Evolutionary conservation across 2,329 filamentous ascomycete species (phyloP).

Genomic region (Fusarium anguioides): DNA sequence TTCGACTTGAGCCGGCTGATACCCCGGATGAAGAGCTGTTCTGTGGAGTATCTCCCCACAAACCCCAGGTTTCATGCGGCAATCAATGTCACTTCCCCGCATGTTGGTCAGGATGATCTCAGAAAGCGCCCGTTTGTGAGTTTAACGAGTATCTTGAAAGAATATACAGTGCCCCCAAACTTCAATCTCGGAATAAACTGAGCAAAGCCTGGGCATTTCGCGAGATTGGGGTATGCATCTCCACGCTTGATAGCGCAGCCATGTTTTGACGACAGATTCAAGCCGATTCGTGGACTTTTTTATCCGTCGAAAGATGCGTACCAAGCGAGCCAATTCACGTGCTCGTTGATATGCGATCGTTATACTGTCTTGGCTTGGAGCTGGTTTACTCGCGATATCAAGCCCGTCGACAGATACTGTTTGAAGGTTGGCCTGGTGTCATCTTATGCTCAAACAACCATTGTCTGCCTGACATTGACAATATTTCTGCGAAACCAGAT

Average conservation of each 20-base stretch:
- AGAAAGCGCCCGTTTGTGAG: slow-evolving; percentile 10
- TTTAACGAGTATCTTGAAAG: slow-evolving; percentile 1
- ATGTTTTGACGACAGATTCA: slow-evolving; percentile 7
- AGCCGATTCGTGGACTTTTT: slow-evolving; percentile 41
- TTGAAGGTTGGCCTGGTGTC: not conserved
- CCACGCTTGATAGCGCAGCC: slow-evolving; percentile 10
- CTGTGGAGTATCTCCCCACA: slow-evolving; percentile 40
- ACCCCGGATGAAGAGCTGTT: slow-evolving; percentile 19
- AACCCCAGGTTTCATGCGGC: slow-evolving; percentile 37
- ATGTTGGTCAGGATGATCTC: slow-evolving; percentile 24
- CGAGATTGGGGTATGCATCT: slow-evolving; percentile 3
- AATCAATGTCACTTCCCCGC: slow-evolving; percentile 34
- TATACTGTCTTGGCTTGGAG: not conserved
- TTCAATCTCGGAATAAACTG: slow-evolving; percentile 1
- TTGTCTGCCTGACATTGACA: not conserved
- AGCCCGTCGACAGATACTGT: not conserved
- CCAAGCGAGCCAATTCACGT: slow-evolving; percentile 4
- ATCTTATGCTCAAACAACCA: not conserved
- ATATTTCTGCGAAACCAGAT: not conserved
- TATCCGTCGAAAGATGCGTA: slow-evolving; percentile 15
- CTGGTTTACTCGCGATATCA: not conserved
- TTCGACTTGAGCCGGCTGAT: slow-evolving; percentile 9
- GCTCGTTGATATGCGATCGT: slow-evolving; percentile 1
- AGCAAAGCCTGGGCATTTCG: slow-evolving; percentile 18
- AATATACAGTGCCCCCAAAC: slow-evolving; percentile 33